These are phyloP conservation scores for Ustilago loliicola DNA, from an alignment of 1,284 basidiomycete genomes.

Conservation along the genomic window DNA sequence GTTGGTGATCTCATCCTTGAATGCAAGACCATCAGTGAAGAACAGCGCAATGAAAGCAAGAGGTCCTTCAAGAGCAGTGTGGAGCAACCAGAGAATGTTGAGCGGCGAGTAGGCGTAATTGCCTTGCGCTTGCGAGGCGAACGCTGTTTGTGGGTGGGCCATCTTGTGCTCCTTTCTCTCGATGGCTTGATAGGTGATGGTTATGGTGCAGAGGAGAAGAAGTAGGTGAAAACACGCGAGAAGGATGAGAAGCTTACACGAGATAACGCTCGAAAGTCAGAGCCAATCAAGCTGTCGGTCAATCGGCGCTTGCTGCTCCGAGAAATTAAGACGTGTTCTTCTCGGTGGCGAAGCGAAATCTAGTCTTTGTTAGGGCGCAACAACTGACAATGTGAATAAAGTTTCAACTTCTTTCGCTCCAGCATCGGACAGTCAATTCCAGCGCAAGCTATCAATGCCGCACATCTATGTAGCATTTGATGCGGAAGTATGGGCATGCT, in stretches of 20 bases:
- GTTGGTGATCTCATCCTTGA: conserved; percentile 80
- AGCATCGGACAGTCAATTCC: neutral
- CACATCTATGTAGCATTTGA: neutral
- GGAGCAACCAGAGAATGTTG: conserved; percentile 77
- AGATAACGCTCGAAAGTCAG: neutral
- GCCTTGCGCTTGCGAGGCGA: conserved; percentile 21
- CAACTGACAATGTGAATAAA: neutral
- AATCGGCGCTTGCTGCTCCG: conserved; percentile 28
- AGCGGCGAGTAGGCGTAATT: conserved; percentile 28
- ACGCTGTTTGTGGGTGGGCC: conserved; percentile 52
- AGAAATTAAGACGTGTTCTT: conserved; percentile 21
- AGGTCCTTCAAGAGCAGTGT: conserved; percentile 82
- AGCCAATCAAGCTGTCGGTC: conserved; percentile 10
- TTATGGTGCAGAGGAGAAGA: neutral
- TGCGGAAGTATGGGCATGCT: neutral
- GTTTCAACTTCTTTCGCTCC: neutral
- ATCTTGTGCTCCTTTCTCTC: conserved; percentile 4
- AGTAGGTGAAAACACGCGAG: too few relatives aligned
- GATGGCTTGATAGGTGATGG: neutral
- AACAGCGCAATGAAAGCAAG: conserved; percentile 80
- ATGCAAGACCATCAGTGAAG: conserved; percentile 77
- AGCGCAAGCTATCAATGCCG: neutral
- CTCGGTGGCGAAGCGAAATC: conserved; percentile 2
- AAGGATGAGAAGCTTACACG: conserved; percentile 1
- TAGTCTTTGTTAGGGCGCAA: neutral